phyloP scores from a whole-genome alignment of 1,139 yeast genomes.

The Citeromyces hawaiiensis region DNA sequence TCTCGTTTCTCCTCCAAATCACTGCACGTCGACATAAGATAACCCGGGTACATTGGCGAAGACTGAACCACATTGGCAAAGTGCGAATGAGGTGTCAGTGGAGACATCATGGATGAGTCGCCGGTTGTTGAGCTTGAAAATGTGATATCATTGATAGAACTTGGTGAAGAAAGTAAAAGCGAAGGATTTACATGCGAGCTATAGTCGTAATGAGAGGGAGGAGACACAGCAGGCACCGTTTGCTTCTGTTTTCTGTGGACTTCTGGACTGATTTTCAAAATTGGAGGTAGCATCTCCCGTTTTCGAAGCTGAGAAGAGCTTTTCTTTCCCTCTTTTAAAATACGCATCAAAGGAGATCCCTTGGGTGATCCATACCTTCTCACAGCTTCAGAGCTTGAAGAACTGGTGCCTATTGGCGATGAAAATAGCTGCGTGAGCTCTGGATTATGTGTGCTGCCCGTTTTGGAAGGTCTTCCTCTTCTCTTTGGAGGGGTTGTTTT shows the following conservation, averaged over 20 bases:
- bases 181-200: slow-evolving; percentile 4
- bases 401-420: slow-evolving; percentile 8
- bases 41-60: slow-evolving; percentile 16
- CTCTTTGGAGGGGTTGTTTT: neutral
- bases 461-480: neutral
- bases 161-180: slow-evolving; percentile 4
- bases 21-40: slow-evolving; percentile 4
- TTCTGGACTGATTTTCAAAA: neutral
- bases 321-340: slow-evolving; percentile 8
- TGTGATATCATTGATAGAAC: neutral
- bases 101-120: slow-evolving; percentile 3
- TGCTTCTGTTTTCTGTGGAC: slow-evolving; percentile 3
- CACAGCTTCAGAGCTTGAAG: slow-evolving; percentile 15
- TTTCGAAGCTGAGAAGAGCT: slow-evolving; percentile 3
- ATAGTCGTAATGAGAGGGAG: slow-evolving; percentile 2
- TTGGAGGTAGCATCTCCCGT: neutral
- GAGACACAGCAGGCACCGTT: slow-evolving; percentile 2
- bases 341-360: slow-evolving; percentile 19
- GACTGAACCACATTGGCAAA: slow-evolving; percentile 16
- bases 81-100: slow-evolving; percentile 15
- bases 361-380: slow-evolving; percentile 16
- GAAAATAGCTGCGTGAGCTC: slow-evolving; percentile 2
- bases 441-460: neutral
- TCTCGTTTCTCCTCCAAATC: neutral
- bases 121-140: neutral